These are phyloP conservation scores for Cercospora canescens DNA, from an alignment of 2,329 filamentous ascomycete genomes.

Conservation along the genomic window DNA sequence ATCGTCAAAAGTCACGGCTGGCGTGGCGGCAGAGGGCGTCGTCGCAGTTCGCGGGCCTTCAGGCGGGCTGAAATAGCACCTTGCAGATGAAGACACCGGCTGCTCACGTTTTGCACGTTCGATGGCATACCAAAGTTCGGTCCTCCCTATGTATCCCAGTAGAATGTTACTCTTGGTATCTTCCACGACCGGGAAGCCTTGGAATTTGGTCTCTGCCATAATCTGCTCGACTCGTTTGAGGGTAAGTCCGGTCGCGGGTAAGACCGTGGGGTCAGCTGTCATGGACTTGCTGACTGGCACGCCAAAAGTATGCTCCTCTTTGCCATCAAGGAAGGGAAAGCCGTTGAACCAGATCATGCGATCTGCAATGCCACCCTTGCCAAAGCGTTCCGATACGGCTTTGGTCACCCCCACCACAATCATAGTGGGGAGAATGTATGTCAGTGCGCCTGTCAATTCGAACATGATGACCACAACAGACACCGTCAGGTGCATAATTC, in stretches of 20 bases:
- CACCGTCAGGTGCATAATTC: conserved; percentile 97
- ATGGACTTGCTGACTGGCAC: conserved; percentile 84
- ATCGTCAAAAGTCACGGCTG: conserved; percentile 58
- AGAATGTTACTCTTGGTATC: conserved; percentile 69
- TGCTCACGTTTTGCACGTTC: conserved; percentile 73
- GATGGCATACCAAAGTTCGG: conserved; percentile 87
- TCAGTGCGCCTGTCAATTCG: conserved; percentile 93
- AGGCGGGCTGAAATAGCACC: conserved; percentile 68
- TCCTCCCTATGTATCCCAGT: conserved; percentile 88
- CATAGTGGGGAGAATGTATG: conserved; percentile 97
- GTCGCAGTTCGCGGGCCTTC: conserved; percentile 26
- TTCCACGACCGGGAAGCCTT: conserved; percentile 91
- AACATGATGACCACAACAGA: conserved; percentile 99
- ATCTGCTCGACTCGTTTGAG: conserved; percentile 76
- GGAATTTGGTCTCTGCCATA: conserved; percentile 75
- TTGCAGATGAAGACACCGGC: conserved; percentile 64
- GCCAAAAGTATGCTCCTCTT: conserved; percentile 95
- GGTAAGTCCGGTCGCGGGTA: conserved; percentile 73
- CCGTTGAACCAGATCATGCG: conserved; percentile 99
- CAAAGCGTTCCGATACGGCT: conserved; percentile 83
- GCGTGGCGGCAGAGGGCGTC: conserved; percentile 36
- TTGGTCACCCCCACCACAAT: conserved; percentile 98
- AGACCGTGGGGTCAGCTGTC: conserved; percentile 71
- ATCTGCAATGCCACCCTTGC: conserved; percentile 95
- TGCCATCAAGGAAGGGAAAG: conserved; percentile 94